phyloP scores from a whole-genome alignment of 148 eudicot genomes.

The Hydrangea macrophylla region DNA sequence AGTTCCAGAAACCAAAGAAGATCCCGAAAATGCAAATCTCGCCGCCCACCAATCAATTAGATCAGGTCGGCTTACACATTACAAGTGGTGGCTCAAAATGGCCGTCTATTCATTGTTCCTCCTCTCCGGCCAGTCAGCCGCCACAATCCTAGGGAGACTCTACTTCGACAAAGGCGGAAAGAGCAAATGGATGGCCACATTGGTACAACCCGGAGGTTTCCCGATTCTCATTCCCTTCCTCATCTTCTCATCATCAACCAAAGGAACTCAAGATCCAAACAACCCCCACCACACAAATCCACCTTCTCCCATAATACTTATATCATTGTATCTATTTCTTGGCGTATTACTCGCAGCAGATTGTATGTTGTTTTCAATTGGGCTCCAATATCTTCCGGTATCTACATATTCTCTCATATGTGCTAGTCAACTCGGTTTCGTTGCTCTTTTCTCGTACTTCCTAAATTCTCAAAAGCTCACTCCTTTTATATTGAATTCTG shows the following conservation, averaged over 20 bases:
- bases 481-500: slow-evolving; percentile 58
- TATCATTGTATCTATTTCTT: slow-evolving; percentile 20
- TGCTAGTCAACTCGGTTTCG: slow-evolving; percentile 58
- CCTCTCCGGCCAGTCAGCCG: slow-evolving; percentile 40
- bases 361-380: slow-evolving; percentile 46
- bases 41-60: not conserved
- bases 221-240: slow-evolving; percentile 44
- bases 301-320: slow-evolving; percentile 18
- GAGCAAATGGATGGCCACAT: slow-evolving; percentile 35
- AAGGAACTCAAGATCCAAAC: slow-evolving; percentile 10
- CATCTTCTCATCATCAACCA: slow-evolving; percentile 17
- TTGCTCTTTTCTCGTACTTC: slow-evolving; percentile 51
- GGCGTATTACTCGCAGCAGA: slow-evolving; percentile 45
- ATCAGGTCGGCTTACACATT: not conserved
- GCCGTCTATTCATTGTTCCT: slow-evolving; percentile 25
- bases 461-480: slow-evolving; percentile 59
- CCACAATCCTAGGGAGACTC: slow-evolving; percentile 35
- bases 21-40: slow-evolving; percentile 12
- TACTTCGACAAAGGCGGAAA: slow-evolving; percentile 51
- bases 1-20: not conserved
- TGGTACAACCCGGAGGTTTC: slow-evolving; percentile 34
- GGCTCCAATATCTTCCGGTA: slow-evolving; percentile 55
- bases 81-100: slow-evolving; percentile 35
- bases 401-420: slow-evolving; percentile 57
- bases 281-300: not conserved